Percentiles rank a stretch among this genome's conserved stretches.
These are phyloP conservation scores for Phytophthora citricola DNA, from an alignment of 352 stramenopile species.

Conservation along the genomic window DNA sequence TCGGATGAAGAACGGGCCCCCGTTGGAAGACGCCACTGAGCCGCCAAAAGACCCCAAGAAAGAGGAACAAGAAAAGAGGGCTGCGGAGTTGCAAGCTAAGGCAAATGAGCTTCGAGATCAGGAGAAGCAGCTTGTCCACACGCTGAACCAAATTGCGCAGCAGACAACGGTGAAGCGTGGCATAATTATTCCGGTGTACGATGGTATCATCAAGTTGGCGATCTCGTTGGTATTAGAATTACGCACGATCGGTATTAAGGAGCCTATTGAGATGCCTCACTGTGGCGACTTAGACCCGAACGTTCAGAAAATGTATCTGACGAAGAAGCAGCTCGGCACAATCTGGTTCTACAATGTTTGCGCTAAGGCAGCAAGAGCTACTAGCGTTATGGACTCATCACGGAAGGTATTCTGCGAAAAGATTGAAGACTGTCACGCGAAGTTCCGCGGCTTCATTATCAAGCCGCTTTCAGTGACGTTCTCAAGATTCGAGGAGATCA, in stretches of 20 bases:
- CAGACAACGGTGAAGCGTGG: constrained; percentile 42
- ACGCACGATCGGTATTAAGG: constrained; percentile 40
- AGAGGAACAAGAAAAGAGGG: constrained; percentile 24
- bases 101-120: constrained; percentile 24
- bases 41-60: constrained; percentile 27
- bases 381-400: constrained; percentile 27
- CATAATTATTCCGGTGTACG: constrained; percentile 63
- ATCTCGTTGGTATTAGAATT: constrained; percentile 58
- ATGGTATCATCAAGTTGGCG: constrained; percentile 47
- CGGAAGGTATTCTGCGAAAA: constrained; percentile 52
- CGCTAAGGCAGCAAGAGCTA: constrained; percentile 18
- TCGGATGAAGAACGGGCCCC: constrained; percentile 21
- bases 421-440: constrained; percentile 45
- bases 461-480: constrained; percentile 57
- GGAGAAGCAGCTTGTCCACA: constrained; percentile 40
- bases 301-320: constrained; percentile 39
- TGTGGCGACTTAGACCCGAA: constrained; percentile 53
- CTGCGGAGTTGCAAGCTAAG: constrained; percentile 19
- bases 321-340: constrained; percentile 31
- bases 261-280: constrained; percentile 61
- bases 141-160: constrained; percentile 37
- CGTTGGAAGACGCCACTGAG: constrained; percentile 23
- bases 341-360: constrained; percentile 44
- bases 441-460: constrained; percentile 59
- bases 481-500: constrained; percentile 64